Evolutionary conservation across 2,329 filamentous ascomycete genomes (phyloP).

Genomic region (Talaromyces sp.): DNA sequence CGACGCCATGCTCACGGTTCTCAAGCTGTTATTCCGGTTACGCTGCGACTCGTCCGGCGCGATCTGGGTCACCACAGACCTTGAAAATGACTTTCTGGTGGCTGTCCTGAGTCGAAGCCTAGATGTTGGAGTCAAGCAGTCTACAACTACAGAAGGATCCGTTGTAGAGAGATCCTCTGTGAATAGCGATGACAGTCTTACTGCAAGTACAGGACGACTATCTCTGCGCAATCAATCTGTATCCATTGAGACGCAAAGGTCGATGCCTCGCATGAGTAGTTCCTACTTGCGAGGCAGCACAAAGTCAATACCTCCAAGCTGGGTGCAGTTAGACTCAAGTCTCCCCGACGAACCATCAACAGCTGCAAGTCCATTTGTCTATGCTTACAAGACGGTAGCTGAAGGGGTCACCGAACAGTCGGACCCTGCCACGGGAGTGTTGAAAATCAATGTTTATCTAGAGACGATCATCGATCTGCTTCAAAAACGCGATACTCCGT

Average conservation of each 20-base stretch:
- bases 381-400: slow-evolving; percentile 42
- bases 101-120: slow-evolving; percentile 65
- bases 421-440: slow-evolving; percentile 39
- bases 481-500: slow-evolving; percentile 66
- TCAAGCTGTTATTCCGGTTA: slow-evolving; percentile 77
- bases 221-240: slow-evolving; percentile 31
- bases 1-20: slow-evolving; percentile 68
- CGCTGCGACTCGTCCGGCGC: slow-evolving; percentile 77
- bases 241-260: slow-evolving; percentile 29
- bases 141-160: slow-evolving; percentile 43
- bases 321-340: slow-evolving; percentile 56
- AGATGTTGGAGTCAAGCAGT: slow-evolving; percentile 47
- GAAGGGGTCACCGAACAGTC: slow-evolving; percentile 22
- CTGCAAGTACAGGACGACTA: slow-evolving; percentile 28
- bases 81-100: slow-evolving; percentile 72
- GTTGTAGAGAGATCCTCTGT: slow-evolving; percentile 34
- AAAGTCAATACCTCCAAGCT: slow-evolving; percentile 47
- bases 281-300: slow-evolving; percentile 30
- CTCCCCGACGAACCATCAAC: slow-evolving; percentile 54
- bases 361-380: slow-evolving; percentile 50
- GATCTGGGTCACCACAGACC: slow-evolving; percentile 66
- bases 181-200: slow-evolving; percentile 34
- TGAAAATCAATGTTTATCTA: slow-evolving; percentile 69
- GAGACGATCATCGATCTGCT: slow-evolving; percentile 72
- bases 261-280: slow-evolving; percentile 32